These are phyloP conservation scores for Aspergillus kassunensis DNA, from an alignment of 495 filamentous ascomycete genomes.

Conservation along the genomic window DNA sequence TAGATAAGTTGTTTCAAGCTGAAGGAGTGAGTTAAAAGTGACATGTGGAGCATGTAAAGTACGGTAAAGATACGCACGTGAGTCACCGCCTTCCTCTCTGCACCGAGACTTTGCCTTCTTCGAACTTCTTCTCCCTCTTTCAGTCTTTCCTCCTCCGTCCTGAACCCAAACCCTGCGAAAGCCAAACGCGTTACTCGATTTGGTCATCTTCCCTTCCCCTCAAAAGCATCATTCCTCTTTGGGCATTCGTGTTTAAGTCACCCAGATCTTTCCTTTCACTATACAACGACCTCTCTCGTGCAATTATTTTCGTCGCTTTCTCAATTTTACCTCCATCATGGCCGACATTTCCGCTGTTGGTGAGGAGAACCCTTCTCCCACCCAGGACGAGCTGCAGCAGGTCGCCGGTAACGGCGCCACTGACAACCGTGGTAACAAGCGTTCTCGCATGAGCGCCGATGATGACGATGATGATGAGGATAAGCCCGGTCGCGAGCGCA, in stretches of 20 bases:
- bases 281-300: conserved; percentile 4
- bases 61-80: conserved; percentile 21
- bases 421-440: conserved; percentile 84
- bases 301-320: conserved; percentile 11
- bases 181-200: conserved; percentile 54
- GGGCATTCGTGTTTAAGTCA: conserved; percentile 28
- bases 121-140: conserved; percentile 29
- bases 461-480: conserved; percentile 99
- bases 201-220: conserved; percentile 41
- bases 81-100: conserved; percentile 40
- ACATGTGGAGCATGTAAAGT: not conserved
- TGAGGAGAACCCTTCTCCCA: conserved; percentile 47
- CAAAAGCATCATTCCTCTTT: conserved; percentile 48
- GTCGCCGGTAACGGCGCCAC: conserved; percentile 49
- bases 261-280: conserved; percentile 22
- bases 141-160: conserved; percentile 35
- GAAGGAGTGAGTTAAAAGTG: not conserved
- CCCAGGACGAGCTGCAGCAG: conserved; percentile 51
- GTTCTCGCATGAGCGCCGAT: conserved; percentile 78
- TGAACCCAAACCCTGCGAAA: conserved; percentile 40
- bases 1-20: too few relatives aligned
- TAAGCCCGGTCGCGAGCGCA: conserved; percentile 94
- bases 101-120: conserved; percentile 42
- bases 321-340: conserved; percentile 27
- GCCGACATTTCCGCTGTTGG: conserved; percentile 45